Evolutionary conservation across 2,329 filamentous ascomycete species (phyloP), one percentile per base, ranked within the genome.

Genomic region (Apiospora marii): DNA sequence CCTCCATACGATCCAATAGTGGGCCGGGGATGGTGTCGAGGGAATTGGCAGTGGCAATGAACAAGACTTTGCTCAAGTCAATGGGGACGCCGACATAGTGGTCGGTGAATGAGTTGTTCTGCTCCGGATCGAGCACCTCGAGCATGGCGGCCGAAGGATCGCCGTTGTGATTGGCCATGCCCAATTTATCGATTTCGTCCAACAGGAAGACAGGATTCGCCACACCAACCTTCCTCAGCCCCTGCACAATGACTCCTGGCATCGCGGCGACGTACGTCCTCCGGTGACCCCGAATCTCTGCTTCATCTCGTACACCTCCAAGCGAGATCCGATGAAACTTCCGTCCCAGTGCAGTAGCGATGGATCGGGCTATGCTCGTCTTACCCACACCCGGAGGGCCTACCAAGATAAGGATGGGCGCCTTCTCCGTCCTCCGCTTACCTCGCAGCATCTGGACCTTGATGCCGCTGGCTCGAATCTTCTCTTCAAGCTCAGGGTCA

Each of bases 181-280:
- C 95, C 74, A 99, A 90, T 87, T 99, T 99, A 87, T 99, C 96
- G 77, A 99, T 98, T 85, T 99, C 96, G 80, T 99, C 96, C 16
- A 99, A 91, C 67, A 99, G 85, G 84, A 99, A 94, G 72, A 99
- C 96, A 0, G 96, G 96, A 80, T 99, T 99, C 3, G 94, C 91
- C 27, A 98, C 96, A 67, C 95, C 96, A 44, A 97, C 96, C 85
- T 98, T 99, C 84, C 96, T 95, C 71, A 99, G 82, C 0, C 96
- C 96, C 81, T 95, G 95, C 43, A 98, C 95, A 73, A 99, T 93
- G 71, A 98, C 87, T 71, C 96, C 96, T 13, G 96, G 96, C 96
- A 99, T 98, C n/a, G 96, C 96, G 30, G 96, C 96, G 73, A 99
- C 96, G 80, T 99, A 99, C 0, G 96, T 99, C 77, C 96, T 89